Evolutionary conservation across 768 basidiomycete genomes (phyloP), one percentile per base, ranked within the genome.

Genomic region (Clavulina sp.): DNA sequence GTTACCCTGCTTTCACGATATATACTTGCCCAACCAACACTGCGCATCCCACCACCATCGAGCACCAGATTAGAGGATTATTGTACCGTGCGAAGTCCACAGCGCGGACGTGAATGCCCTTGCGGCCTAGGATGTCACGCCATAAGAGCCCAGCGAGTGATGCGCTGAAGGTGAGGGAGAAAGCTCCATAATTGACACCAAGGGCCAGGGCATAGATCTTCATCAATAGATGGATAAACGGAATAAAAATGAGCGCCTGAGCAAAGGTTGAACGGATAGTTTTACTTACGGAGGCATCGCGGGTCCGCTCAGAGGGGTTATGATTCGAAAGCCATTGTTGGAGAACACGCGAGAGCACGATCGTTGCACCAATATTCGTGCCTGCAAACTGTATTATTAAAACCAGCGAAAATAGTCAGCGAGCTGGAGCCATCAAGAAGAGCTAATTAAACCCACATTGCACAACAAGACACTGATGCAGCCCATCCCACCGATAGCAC

Each of bases 361-460:
- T 91, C 4, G 85, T 89, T 2, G 84, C 83, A 33, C 87, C 87
- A 51, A 92, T 92, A 65, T 92, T 92, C 4, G 88, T 92, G 0
- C 88, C 87, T 18, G 81, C 77, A 48, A 86, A 58, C 61, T 67
- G 56, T 16, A 26, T 26, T 9, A 26, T 19, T 9, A n/a, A n/a
- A 30, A 48, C 23, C 36, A 33, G n/a, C n/a, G n/a, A n/a, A n/a
- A n/a, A n/a, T n/a, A n/a, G n/a, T n/a, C n/a, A n/a, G n/a, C n/a
- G n/a, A n/a, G n/a, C n/a, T n/a, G n/a, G n/a, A n/a, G n/a, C n/a
- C 9, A 7, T 46, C 23, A 13, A 46, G 44, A n/a, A 44, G 48
- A 49, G 56, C 34, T 23, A 54, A 43, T 26, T 24, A 23, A 31
- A 64, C 67, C 51, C 52, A 71, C 66, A 59, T 88, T 86, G 63